A percentile compares a stretch with the other conserved stretches of the same genome.
These are phyloP conservation scores for Agrocybe praecox DNA, from an alignment of 768 basidiomycete species.

Conservation along the genomic window DNA sequence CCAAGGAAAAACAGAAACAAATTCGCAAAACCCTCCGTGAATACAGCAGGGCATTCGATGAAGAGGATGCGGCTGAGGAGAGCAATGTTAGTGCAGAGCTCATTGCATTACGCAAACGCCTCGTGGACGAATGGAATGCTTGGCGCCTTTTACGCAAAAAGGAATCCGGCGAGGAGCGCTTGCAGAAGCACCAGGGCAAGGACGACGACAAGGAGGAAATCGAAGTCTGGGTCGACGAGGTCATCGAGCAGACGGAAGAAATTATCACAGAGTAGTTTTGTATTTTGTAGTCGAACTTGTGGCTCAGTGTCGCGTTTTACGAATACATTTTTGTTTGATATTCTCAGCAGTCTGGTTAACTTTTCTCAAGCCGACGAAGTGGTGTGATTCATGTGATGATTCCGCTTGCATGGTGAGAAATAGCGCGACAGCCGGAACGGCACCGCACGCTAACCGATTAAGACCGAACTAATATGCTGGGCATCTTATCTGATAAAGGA, in stretches of 20 bases:
- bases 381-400: background rate
- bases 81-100: constrained; percentile 94
- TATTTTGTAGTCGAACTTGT: no score
- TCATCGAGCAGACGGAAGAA: constrained; percentile 92
- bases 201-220: constrained; percentile 81
- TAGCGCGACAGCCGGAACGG: constrained; percentile 17
- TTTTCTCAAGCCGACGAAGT: background rate
- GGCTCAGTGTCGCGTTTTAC: background rate
- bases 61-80: constrained; percentile 96
- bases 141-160: constrained; percentile 81
- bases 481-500: constrained; percentile 58
- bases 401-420: background rate
- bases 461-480: constrained; percentile 18
- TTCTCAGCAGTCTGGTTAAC: background rate
- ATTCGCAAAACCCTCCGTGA: constrained; percentile 90
- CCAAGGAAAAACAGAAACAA: constrained; percentile 84
- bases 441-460: constrained; percentile 23
- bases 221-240: constrained; percentile 92
- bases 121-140: constrained; percentile 99
- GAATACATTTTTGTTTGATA: background rate
- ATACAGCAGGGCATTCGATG: constrained; percentile 90
- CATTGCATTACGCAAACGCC: constrained; percentile 83
- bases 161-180: constrained; percentile 60
- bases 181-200: constrained; percentile 36
- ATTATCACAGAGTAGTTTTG: constrained; percentile 53